Percentiles rank a stretch among this genome's conserved stretches.
phyloP scores from a whole-genome alignment of 2,329 filamentous ascomycete genomes.

The Alternaria novae-zelandiae region DNA sequence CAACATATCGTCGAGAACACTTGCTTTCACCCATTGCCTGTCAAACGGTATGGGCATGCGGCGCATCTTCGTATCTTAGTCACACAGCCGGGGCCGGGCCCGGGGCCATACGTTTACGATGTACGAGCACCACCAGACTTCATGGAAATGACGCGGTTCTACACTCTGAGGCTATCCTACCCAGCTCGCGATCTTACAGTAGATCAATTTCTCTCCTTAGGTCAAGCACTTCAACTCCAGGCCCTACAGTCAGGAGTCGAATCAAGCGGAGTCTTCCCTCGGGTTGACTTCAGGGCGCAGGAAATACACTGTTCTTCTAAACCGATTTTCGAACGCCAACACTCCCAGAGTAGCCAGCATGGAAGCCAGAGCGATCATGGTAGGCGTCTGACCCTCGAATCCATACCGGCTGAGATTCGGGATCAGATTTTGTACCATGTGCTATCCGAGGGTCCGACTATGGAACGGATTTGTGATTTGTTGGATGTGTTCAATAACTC shows the following conservation, averaged over 20 bases:
- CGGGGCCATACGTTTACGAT: background rate
- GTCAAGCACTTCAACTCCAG: background rate
- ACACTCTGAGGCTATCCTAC: background rate
- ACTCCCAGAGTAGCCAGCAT: background rate
- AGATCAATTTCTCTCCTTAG: background rate
- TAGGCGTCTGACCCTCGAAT: background rate
- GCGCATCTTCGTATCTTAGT: background rate
- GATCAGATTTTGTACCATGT: background rate
- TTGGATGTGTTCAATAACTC: background rate
- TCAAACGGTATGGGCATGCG: background rate
- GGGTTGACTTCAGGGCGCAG: background rate
- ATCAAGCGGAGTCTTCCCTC: background rate
- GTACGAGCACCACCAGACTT: background rate
- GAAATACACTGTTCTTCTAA: background rate
- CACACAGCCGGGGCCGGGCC: background rate
- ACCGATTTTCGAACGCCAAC: background rate
- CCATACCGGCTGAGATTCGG: background rate
- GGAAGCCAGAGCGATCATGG: background rate
- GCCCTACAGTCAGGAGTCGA: background rate
- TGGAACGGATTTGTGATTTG: background rate
- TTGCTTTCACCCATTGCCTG: background rate
- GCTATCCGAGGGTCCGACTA: background rate
- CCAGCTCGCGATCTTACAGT: background rate
- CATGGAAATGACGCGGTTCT: background rate
- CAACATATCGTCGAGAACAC: background rate